Percentiles rank a stretch among this genome's conserved stretches.
phyloP scores from a whole-genome alignment of 225 moss, liverwort and hornwort species.

The Straminergon stramineum region DNA sequence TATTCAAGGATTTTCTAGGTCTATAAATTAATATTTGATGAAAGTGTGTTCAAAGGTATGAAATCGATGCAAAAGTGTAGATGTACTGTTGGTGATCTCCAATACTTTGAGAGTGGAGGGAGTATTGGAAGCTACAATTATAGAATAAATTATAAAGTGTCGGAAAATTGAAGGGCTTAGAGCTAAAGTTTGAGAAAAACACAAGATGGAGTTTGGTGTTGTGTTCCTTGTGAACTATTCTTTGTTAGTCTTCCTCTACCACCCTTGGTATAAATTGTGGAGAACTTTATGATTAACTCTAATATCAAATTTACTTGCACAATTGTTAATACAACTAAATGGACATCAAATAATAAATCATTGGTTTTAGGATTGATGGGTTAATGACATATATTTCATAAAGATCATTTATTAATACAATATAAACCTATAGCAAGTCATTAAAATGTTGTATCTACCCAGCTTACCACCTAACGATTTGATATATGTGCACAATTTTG shows the following conservation, averaged over 20 bases:
- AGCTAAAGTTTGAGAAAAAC: no score
- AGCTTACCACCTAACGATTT: not conserved
- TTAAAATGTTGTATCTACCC: not conserved
- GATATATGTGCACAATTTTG: no score
- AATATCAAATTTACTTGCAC: not conserved
- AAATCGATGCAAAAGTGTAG: not conserved
- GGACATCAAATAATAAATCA: not conserved
- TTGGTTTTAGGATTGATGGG: not conserved
- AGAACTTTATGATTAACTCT: no score
- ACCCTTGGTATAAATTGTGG: no score
- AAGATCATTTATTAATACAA: not conserved
- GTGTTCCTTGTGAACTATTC: no score
- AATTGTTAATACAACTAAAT: not conserved
- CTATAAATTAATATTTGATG: not conserved
- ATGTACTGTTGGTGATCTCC: not conserved
- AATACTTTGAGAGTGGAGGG: not conserved
- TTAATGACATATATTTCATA: not conserved
- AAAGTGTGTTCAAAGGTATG: not conserved
- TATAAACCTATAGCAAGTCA: not conserved
- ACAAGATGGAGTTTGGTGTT: no score
- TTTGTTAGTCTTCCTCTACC: no score
- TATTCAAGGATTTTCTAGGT: not conserved
- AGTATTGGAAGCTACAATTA: not conserved
- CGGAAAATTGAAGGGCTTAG: no score
- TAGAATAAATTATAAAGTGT: no score